phyloP scores from a whole-genome alignment of 257 asterid genomes.

The Linaria vulgaris region DNA sequence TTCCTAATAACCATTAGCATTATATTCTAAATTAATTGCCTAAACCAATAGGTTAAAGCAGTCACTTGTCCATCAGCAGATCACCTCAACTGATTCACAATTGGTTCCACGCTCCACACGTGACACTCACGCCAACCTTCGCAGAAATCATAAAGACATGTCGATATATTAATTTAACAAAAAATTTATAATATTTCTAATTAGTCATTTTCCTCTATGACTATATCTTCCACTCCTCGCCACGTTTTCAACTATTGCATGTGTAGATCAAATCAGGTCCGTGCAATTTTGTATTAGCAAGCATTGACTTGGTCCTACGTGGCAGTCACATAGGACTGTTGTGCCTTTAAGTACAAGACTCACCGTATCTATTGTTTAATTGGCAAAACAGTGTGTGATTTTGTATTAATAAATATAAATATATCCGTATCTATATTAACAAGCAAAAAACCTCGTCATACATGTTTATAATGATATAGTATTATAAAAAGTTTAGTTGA shows the following conservation, averaged over 20 bases:
- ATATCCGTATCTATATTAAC: too few relatives aligned
- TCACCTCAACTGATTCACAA: conserved; percentile 1
- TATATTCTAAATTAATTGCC: neutral
- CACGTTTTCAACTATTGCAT: neutral
- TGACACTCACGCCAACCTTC: conserved; percentile 28
- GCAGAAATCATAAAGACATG: neutral
- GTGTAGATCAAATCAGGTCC: conserved; percentile 1
- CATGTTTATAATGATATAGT: too few relatives aligned
- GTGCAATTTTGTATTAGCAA: too few relatives aligned
- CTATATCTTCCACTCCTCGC: neutral
- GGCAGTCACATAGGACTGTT: conserved; percentile 31
- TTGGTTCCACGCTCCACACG: conserved; percentile 25
- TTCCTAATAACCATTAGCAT: neutral
- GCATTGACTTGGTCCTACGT: conserved; percentile 22
- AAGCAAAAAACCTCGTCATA: too few relatives aligned
- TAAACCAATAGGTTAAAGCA: neutral
- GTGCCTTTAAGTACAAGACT: too few relatives aligned
- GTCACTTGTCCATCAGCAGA: conserved; percentile 3
- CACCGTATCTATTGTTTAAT: too few relatives aligned
- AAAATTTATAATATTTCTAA: conserved; percentile 3
- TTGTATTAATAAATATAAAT: too few relatives aligned
- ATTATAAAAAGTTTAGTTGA: too few relatives aligned
- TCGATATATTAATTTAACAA: neutral
- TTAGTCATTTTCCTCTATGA: too few relatives aligned
- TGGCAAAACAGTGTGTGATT: too few relatives aligned